These are phyloP conservation scores for Naematelia encephala DNA, from an alignment of 768 basidiomycete species.

Conservation along the genomic window DNA sequence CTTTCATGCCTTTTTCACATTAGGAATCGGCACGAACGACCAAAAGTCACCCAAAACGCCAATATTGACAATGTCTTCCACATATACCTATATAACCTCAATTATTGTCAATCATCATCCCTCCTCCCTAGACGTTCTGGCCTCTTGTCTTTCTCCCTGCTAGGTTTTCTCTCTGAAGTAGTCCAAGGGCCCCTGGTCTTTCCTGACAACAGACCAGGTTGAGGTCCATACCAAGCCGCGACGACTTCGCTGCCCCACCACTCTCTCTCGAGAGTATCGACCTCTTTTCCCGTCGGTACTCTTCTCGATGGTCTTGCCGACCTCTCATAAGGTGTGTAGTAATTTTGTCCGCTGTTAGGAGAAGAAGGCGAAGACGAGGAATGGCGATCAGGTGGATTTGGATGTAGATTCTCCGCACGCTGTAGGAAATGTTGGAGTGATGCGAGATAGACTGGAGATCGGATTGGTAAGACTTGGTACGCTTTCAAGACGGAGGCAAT, in stretches of 20 bases:
- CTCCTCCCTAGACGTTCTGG: neutral
- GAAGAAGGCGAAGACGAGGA: too few relatives aligned
- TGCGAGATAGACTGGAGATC: constrained; percentile 10
- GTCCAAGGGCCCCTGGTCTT: neutral
- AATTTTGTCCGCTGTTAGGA: too few relatives aligned
- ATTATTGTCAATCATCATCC: neutral
- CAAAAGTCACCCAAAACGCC: too few relatives aligned
- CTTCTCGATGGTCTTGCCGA: too few relatives aligned
- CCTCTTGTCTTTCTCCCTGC: neutral
- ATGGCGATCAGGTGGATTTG: neutral
- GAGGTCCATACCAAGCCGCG: constrained; percentile 37
- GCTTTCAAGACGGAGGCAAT: constrained; percentile 10
- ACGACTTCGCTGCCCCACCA: constrained; percentile 39
- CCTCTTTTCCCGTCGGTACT: constrained; percentile 4
- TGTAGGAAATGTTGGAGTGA: constrained; percentile 11
- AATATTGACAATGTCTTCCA: too few relatives aligned
- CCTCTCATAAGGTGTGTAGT: neutral
- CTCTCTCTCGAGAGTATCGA: constrained; percentile 25
- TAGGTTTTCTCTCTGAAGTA: neutral
- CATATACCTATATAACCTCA: too few relatives aligned
- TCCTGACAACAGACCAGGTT: constrained; percentile 8
- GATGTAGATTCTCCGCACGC: constrained; percentile 2
- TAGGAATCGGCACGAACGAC: too few relatives aligned
- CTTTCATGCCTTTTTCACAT: too few relatives aligned
- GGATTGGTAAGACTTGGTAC: constrained; percentile 7